Conservation (phyloP, 2,329 filamentous ascomycete genomes). For the Penicillium crustosum region DNA sequence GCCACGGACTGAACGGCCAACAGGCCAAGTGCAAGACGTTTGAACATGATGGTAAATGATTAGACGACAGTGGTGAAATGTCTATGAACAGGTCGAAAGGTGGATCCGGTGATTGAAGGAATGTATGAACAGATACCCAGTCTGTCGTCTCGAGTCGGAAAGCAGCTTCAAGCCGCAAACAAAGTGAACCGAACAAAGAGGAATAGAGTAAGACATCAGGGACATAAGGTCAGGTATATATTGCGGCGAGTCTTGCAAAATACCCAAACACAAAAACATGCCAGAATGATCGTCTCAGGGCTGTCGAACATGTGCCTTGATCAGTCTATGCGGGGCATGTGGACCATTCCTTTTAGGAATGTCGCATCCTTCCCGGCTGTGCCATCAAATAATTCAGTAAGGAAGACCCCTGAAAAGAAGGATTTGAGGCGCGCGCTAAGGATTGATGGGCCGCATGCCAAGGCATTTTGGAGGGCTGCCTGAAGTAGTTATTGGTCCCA, state of each 20-base stretch:
- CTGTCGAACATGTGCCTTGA: not conserved
- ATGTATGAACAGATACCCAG: not conserved
- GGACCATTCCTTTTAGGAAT: constrained; percentile 13
- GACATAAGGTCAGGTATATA: constrained; percentile 8
- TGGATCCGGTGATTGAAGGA: not conserved
- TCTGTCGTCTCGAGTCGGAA: not conserved
- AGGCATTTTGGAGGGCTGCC: not conserved
- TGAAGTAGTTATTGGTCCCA: not conserved
- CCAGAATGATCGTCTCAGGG: constrained; percentile 9
- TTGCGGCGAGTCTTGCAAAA: not conserved
- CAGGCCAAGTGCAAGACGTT: constrained; percentile 29
- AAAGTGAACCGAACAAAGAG: not conserved
- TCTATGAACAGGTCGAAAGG: not conserved
- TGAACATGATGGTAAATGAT: constrained; percentile 25
- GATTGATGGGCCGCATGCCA: constrained; percentile 2
- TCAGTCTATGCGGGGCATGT: not conserved
- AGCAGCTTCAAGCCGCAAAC: constrained; percentile 9
- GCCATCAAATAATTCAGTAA: not conserved
- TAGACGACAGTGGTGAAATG: not conserved
- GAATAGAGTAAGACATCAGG: not conserved
- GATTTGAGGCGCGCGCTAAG: not conserved
- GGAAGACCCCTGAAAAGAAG: not conserved
- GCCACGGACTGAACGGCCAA: constrained; percentile 32
- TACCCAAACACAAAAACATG: not conserved
- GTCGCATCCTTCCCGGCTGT: not conserved